Evolutionary conservation across 2,329 filamentous ascomycete genomes (phyloP), one percentile per base, ranked within the genome.

Genomic region (Pestalotiopsis sp.): DNA sequence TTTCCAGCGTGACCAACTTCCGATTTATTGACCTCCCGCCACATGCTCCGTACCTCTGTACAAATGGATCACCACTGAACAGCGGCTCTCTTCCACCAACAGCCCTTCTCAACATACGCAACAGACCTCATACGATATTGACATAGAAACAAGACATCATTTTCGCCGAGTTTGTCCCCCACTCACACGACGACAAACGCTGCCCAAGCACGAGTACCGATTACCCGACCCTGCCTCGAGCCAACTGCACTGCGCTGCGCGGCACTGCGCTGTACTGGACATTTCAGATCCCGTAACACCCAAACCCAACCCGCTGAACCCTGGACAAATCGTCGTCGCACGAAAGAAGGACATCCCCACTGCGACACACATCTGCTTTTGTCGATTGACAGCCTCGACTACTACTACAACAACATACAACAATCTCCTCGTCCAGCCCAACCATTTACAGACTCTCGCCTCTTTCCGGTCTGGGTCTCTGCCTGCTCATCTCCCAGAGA

Each of bases 261-360:
- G 2, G 31, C 31, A 9, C 31, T 23, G 45, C 45, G 5, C 45
- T 23, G 45, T 20, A 52, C 45, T 52, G 3, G 45, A 52, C 45
- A 52, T 52, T n/a, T 20, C 45, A 20, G 17, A 49, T n/a, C 41
- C 13, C 41, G n/a, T 49, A 36, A 9, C 45, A 23, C 9, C 45
- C 57, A 27, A 60, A 14, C 57, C 45, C 45, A n/a, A n/a, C 3
- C 45, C 20, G 45, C 45, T 52, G 17, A 52, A 52, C 45, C 45
- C 45, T 52, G 45, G 45, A 52, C 45, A 52, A 52, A 20, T 52
- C 45, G 31, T 27, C 9, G 23, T 60, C 57, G 31, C 57, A 27
- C 25, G 57, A 27, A 60, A 60, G 31, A 23, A 60, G 38, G 31
- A 39, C 60, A 63, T 63, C 60, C 60, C 60, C 60, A 63, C 60